Evolutionary conservation across 202 grass and related monocot genomes (phyloP).

Genomic region (Panicum hallii): DNA sequence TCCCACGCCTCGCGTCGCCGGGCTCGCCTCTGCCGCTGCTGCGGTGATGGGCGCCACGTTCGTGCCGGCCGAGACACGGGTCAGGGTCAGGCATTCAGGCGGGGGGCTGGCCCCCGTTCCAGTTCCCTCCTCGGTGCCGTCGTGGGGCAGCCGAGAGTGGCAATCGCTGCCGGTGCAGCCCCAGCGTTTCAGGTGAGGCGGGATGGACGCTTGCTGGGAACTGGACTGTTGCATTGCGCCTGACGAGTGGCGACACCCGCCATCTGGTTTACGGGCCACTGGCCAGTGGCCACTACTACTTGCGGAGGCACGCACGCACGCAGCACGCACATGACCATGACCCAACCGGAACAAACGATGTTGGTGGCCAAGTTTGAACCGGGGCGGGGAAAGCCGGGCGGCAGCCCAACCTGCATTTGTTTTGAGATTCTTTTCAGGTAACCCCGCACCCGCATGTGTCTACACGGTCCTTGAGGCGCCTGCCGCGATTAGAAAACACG

Average conservation of each 20-base stretch:
- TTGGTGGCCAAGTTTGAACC: not conserved
- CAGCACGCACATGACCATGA: not conserved
- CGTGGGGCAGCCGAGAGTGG: slow-evolving; percentile 17
- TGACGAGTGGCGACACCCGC: not conserved
- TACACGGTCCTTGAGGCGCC: slow-evolving; percentile 30
- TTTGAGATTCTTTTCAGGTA: slow-evolving; percentile 15
- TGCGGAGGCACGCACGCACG: not conserved
- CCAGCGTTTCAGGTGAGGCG: not conserved
- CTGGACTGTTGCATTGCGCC: not conserved
- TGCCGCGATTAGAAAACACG: slow-evolving; percentile 21
- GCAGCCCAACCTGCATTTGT: not conserved
- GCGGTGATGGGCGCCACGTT: slow-evolving; percentile 29
- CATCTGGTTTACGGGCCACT: not conserved
- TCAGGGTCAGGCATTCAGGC: not conserved
- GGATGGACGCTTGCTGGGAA: not conserved
- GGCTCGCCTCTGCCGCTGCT: too few species aligned
- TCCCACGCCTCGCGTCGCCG: too few species aligned
- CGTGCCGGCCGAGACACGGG: not conserved
- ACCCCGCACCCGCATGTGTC: not conserved
- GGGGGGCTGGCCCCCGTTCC: not conserved
- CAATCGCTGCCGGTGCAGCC: not conserved
- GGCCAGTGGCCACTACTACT: not conserved
- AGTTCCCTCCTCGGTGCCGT: not conserved
- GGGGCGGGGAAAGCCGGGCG: not conserved
- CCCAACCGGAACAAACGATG: not conserved